phyloP scores from a whole-genome alignment of 768 basidiomycete species.

The Auricularia heimuer region DNA sequence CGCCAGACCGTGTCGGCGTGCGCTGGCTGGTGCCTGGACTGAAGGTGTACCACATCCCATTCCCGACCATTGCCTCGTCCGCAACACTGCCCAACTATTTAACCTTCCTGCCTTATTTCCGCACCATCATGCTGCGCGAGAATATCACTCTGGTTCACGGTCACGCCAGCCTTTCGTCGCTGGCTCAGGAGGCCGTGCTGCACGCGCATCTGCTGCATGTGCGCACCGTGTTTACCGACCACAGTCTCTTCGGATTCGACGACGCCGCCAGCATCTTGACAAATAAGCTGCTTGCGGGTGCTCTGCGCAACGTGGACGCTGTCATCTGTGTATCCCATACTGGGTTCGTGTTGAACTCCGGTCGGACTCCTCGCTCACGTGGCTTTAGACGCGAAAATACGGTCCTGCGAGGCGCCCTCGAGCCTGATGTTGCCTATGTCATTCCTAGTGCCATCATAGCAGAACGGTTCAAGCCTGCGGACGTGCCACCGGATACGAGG shows the following conservation, averaged over 20 bases:
- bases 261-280: slow-evolving; percentile 96
- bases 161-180: slow-evolving; percentile 81
- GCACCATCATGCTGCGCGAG: slow-evolving; percentile 81
- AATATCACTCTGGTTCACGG: slow-evolving; percentile 81
- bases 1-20: slow-evolving; percentile 75
- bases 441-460: slow-evolving; percentile 90
- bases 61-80: slow-evolving; percentile 78
- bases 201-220: slow-evolving; percentile 82
- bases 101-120: slow-evolving; percentile 82
- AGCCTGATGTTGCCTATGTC: slow-evolving; percentile 66
- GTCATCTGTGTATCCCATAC: slow-evolving; percentile 96
- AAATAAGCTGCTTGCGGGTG: slow-evolving; percentile 85
- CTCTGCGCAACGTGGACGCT: slow-evolving; percentile 83
- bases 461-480: slow-evolving; percentile 69
- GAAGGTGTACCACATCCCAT: slow-evolving; percentile 93
- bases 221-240: slow-evolving; percentile 92
- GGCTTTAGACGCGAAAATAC: slow-evolving; percentile 86
- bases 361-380: not conserved
- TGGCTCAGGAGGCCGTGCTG: slow-evolving; percentile 88
- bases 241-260: slow-evolving; percentile 92
- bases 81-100: slow-evolving; percentile 94
- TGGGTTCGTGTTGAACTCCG: slow-evolving; percentile 40
- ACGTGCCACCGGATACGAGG: slow-evolving; percentile 33
- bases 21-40: slow-evolving; percentile 80
- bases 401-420: slow-evolving; percentile 70